phyloP scores from a whole-genome alignment of 805 yeast species.

The Starmerella tilneyi region DNA sequence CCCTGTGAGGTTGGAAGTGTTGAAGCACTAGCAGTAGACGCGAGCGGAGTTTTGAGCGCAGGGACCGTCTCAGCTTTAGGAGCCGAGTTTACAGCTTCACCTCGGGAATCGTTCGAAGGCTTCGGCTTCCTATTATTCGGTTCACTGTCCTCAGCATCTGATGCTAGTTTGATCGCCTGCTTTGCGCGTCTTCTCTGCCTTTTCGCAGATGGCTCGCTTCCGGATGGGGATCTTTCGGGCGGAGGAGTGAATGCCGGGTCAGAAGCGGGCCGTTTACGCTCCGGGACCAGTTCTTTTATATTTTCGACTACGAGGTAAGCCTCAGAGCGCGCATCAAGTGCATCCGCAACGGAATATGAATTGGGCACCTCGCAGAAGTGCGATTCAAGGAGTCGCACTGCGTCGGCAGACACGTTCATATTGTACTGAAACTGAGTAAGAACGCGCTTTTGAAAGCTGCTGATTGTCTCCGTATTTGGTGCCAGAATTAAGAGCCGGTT shows the following conservation, averaged over 20 bases:
- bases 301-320: conserved; percentile 12
- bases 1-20: too few species aligned
- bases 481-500: not conserved
- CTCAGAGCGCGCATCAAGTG: not conserved
- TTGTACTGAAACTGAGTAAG: conserved; percentile 6
- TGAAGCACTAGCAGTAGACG: too few species aligned
- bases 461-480: conserved; percentile 2
- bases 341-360: conserved; percentile 1
- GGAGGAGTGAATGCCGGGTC: not conserved
- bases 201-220: conserved; percentile 2
- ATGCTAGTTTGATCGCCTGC: conserved; percentile 1
- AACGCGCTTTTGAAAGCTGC: conserved; percentile 4
- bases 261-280: not conserved
- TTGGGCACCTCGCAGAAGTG: conserved; percentile 12
- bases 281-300: not conserved
- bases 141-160: not conserved
- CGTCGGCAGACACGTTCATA: not conserved
- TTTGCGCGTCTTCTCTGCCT: not conserved
- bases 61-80: not conserved
- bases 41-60: too few species aligned
- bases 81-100: too few species aligned
- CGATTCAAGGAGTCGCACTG: conserved; percentile 8
- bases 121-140: too few species aligned
- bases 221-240: not conserved
- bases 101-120: too few species aligned